Base-by-base conservation (phyloP, 306 rosid species). In the Trichosanthes cucumerina region DNA sequence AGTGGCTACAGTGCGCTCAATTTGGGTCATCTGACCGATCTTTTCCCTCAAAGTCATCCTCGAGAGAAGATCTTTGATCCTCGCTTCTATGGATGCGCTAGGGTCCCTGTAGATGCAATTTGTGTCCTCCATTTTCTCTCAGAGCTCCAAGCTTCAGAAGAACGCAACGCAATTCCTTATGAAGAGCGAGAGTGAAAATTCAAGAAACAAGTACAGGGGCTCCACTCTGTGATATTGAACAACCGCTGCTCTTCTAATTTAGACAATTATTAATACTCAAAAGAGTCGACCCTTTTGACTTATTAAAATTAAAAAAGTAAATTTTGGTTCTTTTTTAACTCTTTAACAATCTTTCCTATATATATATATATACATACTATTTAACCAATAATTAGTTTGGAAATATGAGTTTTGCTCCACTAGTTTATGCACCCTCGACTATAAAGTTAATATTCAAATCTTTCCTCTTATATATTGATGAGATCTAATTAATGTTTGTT, bases 21-120 rank as follows among this genome's bases (percentile, higher is more conserved):
- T 92, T 81, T 94, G 97, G 71, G 91, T 88, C 90, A 94, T 92
- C 79, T 94, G 94, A 75, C 86, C 95, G 70, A 86, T 85, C 85
- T 94, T 94, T 77, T 94, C 94, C 60, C 64, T 80, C 66, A 92
- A 78, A 81, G 96, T 88, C 98, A 94, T 90, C 24, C 93, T 91
- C 7, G 90, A 86, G 83, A 94, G 93, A 59, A 94, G 91, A 84
- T 92, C 94, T 58, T 77, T 90, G 47, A 94, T 82, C 53, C 97
- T 89, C 66, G 86, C 94, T 87, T 92, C 98, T 73, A 86, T 81
- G 81, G 90, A 82, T 75, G 83, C 82, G 4, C 56, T 88, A 53
- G 94, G 86, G 76, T 87, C 79, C 79, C 54, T 86, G 88, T 86
- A 92, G 41, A 84, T 9, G 81, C 80, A 85, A 80, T 82, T 82